Evolutionary conservation across 495 filamentous ascomycete genomes (phyloP).

Genomic region (Aspergillus saccharolyticus): DNA sequence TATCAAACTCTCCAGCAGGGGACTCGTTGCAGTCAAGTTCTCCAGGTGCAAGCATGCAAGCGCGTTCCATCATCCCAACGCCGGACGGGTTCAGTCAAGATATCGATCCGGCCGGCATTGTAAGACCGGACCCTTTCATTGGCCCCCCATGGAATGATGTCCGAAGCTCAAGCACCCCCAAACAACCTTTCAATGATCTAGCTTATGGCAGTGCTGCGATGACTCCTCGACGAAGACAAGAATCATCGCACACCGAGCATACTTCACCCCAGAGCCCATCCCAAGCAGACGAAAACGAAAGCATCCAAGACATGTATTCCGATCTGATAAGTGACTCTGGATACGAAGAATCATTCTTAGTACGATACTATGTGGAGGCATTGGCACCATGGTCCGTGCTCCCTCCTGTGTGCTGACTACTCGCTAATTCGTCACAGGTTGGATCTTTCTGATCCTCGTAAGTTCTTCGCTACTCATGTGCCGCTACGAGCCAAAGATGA

Average conservation of each 20-base stretch:
- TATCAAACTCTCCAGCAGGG: neutral
- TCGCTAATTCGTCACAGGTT: conserved; percentile 26
- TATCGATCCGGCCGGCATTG: neutral
- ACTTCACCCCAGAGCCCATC: conserved; percentile 19
- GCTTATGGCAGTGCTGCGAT: neutral
- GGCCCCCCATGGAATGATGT: neutral
- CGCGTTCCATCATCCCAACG: neutral
- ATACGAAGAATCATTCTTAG: conserved; percentile 38
- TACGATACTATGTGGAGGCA: conserved; percentile 32
- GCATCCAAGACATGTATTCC: conserved; percentile 39
- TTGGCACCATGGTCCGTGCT: conserved; percentile 33
- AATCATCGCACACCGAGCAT: conserved; percentile 8
- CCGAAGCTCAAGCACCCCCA: neutral
- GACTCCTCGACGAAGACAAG: neutral
- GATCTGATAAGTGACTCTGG: conserved; percentile 39
- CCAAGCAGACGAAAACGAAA: conserved; percentile 30
- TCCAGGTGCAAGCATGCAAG: neutral
- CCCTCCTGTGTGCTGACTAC: neutral
- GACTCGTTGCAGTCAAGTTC: neutral
- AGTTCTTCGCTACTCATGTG: conserved; percentile 35
- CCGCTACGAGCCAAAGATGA: conserved; percentile 36
- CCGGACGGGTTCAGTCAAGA: neutral
- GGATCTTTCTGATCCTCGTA: conserved; percentile 35
- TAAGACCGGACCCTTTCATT: neutral
- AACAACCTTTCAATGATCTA: neutral